phyloP scores from a whole-genome alignment of 495 filamentous ascomycete genomes.

The Trichoderma orchidacearum region DNA sequence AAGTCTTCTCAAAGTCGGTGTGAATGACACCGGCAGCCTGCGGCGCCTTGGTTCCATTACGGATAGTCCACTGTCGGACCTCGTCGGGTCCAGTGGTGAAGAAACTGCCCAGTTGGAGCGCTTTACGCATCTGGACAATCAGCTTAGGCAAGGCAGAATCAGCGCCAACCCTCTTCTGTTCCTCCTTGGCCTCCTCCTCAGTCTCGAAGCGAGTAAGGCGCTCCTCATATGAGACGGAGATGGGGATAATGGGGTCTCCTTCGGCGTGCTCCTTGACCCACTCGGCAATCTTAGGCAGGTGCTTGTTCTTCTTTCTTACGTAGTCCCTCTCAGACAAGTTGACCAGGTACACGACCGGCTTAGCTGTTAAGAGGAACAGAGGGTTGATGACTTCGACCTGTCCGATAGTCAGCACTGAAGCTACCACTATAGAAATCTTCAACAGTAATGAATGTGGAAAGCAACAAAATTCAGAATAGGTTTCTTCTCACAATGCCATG shows the following conservation, averaged over 20 bases:
- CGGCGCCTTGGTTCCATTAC: slow-evolving; percentile 91
- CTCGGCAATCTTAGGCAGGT: slow-evolving; percentile 79
- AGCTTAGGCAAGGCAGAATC: slow-evolving; percentile 88
- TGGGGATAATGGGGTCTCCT: slow-evolving; percentile 81
- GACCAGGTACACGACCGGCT: slow-evolving; percentile 93
- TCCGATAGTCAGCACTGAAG: not conserved
- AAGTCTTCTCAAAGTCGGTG: slow-evolving; percentile 98
- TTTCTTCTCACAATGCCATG: slow-evolving; percentile 75
- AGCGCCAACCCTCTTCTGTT: slow-evolving; percentile 78
- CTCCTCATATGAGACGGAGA: slow-evolving; percentile 88
- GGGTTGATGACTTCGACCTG: slow-evolving; percentile 98
- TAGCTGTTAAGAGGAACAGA: slow-evolving; percentile 86
- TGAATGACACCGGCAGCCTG: slow-evolving; percentile 97
- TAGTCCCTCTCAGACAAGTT: slow-evolving; percentile 97
- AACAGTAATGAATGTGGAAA: not conserved
- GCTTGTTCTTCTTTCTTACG: slow-evolving; percentile 98
- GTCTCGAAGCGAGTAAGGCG: slow-evolving; percentile 66
- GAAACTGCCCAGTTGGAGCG: slow-evolving; percentile 82
- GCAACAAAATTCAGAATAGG: slow-evolving; percentile 33
- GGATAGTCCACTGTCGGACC: slow-evolving; percentile 96
- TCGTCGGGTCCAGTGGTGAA: slow-evolving; percentile 97
- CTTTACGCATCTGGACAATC: slow-evolving; percentile 85
- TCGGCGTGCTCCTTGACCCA: slow-evolving; percentile 86
- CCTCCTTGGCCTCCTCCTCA: slow-evolving; percentile 67
- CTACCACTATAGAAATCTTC: too few relatives aligned